Evolutionary conservation across 1,139 yeast species (phyloP), one percentile per base, ranked within the genome.

Genomic region (Taphrina betulina): DNA sequence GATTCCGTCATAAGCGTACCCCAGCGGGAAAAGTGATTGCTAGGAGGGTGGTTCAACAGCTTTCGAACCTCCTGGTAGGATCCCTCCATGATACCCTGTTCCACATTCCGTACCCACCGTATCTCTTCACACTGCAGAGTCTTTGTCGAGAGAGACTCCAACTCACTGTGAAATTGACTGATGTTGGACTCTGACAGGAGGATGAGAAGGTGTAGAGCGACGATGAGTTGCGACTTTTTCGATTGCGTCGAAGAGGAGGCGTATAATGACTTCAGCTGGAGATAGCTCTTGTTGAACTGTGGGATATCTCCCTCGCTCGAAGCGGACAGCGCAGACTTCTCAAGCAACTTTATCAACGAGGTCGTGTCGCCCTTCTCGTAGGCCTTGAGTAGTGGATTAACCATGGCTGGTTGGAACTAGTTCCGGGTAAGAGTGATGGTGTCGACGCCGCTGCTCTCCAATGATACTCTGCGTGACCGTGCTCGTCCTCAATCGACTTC

Each of bases 41-140:
- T 35, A 3, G 58, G 58, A 4, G 53, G 57, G 5, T 45, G 17
- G 4, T 29, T 26, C 3, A 50, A 29, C 45, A 87, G 78, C 64
- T 82, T 83, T 86, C 95, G 86, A 56, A 92, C 92, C 71, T 87
- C 87, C 69, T 88, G 94, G 70, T 90, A 92, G 62, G 92, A 85
- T 44, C 98, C 98, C 70, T 92, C 98, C 86, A 92, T 89, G 63
- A 92, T 79, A 82, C 95, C 87, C 64, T 88, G 84, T 69, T 92
- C 98, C 63, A 92, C 80, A 64, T 82, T 81, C 58, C 92, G 82
- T 24, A 98, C 97, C 69, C 89, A 89, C 56, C 81, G 79, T 63
- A 92, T 75, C 68, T 74, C 80, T 58, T 72, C 70, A 35, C 72
- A 71, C 62, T 82, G 87, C 44, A 81, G 75, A 65, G 80, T 83